Percentiles rank a stretch among this genome's conserved stretches.
Conservation (phyloP, 768 basidiomycete genomes). For the Lyophyllum atratum region DNA sequence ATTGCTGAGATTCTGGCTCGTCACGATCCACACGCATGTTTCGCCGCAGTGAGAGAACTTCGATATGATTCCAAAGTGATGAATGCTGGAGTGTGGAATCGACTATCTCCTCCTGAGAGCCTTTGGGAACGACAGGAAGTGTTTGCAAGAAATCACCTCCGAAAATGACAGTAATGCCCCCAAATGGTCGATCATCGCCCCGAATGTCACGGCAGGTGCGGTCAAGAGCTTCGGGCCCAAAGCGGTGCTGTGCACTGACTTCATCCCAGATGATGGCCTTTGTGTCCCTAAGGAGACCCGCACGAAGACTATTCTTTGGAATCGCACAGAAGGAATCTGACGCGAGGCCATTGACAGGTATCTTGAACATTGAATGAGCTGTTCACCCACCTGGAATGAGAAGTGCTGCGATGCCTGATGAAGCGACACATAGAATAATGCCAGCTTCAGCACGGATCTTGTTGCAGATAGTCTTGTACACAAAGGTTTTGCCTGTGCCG, state of each 20-base stretch:
- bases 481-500: constrained; percentile 48
- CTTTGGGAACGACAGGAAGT: constrained; percentile 41
- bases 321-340: constrained; percentile 27
- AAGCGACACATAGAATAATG: constrained; percentile 50
- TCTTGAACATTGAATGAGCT: constrained; percentile 50
- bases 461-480: constrained; percentile 37
- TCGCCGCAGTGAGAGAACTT: constrained; percentile 29
- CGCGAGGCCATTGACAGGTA: constrained; percentile 32
- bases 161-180: constrained; percentile 42
- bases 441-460: constrained; percentile 21
- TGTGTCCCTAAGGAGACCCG: constrained; percentile 30
- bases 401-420: constrained; percentile 49
- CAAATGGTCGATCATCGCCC: constrained; percentile 31
- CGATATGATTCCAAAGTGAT: constrained; percentile 35
- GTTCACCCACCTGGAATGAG: constrained; percentile 47
- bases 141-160: constrained; percentile 50
- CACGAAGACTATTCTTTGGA: constrained; percentile 21
- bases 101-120: constrained; percentile 37
- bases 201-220: constrained; percentile 32
- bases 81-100: constrained; percentile 34
- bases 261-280: constrained; percentile 49
- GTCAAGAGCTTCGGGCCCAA: constrained; percentile 38
- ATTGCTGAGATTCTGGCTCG: constrained; percentile 6
- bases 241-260: constrained; percentile 36
- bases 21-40: constrained; percentile 40